Evolutionary conservation across 169 alveolate species (phyloP), one percentile per base, ranked within the genome.

Genomic region (Neospora caninum): DNA sequence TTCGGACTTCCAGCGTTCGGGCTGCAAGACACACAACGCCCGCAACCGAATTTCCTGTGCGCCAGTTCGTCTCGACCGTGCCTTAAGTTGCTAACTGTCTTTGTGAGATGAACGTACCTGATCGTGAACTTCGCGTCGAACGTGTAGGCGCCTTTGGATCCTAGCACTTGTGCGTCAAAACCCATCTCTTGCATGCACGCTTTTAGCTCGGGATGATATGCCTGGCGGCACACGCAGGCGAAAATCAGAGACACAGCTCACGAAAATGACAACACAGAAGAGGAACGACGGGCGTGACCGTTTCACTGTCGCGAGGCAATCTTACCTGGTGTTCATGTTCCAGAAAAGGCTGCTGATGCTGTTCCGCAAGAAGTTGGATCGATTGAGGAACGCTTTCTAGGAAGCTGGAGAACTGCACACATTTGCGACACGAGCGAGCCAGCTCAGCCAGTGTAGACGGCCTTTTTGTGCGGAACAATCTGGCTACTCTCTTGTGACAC

Each of bases 261-360:
- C 31, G n/a, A 16, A 29, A 27, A 13, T 64, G 73, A 22, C 73
- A 64, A 64, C 4, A 13, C 58, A 49, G 58, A 49, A 4, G 58
- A 49, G 58, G 58, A 49, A 13, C 58, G 13, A 13, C 58, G 13
- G 58, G 22, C 58, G 58, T 13, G 58, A 49, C 58, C 13, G 58
- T 4, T 49, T 49, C 13, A 49, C 58, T 49, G 58, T 49, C 58
- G 58, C 4, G 31, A 38, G 86, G 45, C 86, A 36, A 49, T 29
- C 34, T 18, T 64, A 92, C 94, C 87, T 83, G 94, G 34, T 73
- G 92, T 49, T 80, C 88, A 42, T 53, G 45, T 20, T 80, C 53
- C 53, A 34, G 49, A 53, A 92, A 92, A 0, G 91, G 94, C 80
- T 83, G 89, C 58, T 92, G 94, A 49, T 92, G 83, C 43, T 49